phyloP scores from a whole-genome alignment of 805 yeast genomes.

The Spencermartinsiella europaea region DNA sequence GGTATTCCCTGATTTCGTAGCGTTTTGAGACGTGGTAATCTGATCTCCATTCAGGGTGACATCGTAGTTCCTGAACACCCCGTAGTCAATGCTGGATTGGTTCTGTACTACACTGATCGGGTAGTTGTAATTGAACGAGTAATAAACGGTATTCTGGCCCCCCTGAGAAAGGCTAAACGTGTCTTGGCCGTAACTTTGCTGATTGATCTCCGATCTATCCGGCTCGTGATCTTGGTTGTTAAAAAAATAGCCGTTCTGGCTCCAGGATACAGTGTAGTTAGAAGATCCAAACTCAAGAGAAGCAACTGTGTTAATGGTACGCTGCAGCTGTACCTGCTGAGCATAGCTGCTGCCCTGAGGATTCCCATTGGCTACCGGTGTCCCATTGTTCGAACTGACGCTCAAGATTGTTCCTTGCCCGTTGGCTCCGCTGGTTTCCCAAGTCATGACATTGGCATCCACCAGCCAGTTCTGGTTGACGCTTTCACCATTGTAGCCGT shows the following conservation, averaged over 20 bases:
- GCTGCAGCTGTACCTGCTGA: neutral
- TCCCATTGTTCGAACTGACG: neutral
- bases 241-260: neutral
- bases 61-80: neutral
- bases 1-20: neutral
- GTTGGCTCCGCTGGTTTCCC: constrained; percentile 24
- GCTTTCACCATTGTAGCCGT: constrained; percentile 17
- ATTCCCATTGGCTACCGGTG: neutral
- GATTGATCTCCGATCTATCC: neutral
- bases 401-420: constrained; percentile 22
- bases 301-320: neutral
- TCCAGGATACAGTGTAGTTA: neutral
- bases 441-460: constrained; percentile 28
- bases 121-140: neutral
- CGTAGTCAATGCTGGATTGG: neutral
- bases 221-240: neutral
- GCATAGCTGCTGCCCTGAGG: neutral
- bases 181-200: neutral
- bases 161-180: neutral
- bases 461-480: constrained; percentile 28
- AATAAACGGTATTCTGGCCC: neutral
- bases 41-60: neutral
- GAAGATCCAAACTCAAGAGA: neutral
- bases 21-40: neutral
- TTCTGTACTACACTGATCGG: neutral